phyloP scores from a whole-genome alignment of 768 basidiomycete species.

The Lepiota brunneoincarnata region DNA sequence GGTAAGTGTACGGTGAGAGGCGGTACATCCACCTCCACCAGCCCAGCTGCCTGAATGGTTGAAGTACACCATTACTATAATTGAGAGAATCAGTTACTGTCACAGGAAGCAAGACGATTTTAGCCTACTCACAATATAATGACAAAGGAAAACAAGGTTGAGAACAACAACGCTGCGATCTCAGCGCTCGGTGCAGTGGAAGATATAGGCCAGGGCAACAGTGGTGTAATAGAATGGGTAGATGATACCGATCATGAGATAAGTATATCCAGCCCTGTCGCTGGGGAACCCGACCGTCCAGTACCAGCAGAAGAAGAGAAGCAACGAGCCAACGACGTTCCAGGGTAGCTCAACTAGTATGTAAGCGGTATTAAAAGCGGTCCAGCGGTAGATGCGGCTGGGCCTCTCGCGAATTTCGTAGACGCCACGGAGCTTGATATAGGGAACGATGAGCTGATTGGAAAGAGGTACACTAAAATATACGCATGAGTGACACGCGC shows the following conservation, averaged over 20 bases:
- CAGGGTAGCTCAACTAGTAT: constrained; percentile 58
- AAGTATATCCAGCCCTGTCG: constrained; percentile 57
- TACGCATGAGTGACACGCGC: constrained; percentile 1
- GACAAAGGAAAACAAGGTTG: constrained; percentile 58
- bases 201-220: constrained; percentile 56
- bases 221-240: constrained; percentile 63
- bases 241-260: constrained; percentile 48
- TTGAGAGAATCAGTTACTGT: not conserved
- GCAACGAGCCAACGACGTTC: constrained; percentile 54
- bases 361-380: constrained; percentile 52
- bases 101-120: not conserved
- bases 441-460: constrained; percentile 63
- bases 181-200: constrained; percentile 58
- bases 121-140: constrained; percentile 48
- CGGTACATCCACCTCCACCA: constrained; percentile 59
- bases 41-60: constrained; percentile 57
- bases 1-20: constrained; percentile 48
- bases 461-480: constrained; percentile 44
- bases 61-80: constrained; percentile 59
- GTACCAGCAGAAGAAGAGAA: constrained; percentile 69
- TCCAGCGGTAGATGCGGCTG: constrained; percentile 66
- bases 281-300: constrained; percentile 64
- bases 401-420: constrained; percentile 71
- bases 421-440: constrained; percentile 53
- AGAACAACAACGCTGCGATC: constrained; percentile 57